Evolutionary conservation across 75 land plant species (phyloP), one percentile per base, ranked within the genome.

Genomic region (Cunninghamia lanceolata): DNA sequence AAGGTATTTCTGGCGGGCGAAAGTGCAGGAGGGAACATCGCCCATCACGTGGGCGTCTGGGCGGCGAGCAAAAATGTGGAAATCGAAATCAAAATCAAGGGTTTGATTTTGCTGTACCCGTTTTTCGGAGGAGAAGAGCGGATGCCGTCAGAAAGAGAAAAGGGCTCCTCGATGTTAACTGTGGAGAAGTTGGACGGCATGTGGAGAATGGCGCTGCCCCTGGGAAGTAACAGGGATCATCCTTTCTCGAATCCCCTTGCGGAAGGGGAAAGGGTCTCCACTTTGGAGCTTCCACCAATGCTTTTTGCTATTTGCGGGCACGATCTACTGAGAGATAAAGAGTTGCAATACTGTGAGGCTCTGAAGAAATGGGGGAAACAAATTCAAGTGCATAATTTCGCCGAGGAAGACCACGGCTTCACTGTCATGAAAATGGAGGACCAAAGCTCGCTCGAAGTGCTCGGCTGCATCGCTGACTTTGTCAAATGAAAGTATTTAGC

Each of bases 1-100:
- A 68, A 75, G 13, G 75, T 83, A 42, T 87, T 90, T 79, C 76
- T 90, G 35, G 52, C 76, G 66, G 91, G 91, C 5, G 91, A 88
- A 15, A 90, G 91, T 36, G 87, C 89, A 43, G 91, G 91, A n/a
- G 91, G 86, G 21, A 90, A 90, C 86, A 90, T 90, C 32, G 91
- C 86, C 0, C 90, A 90, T 56, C 87, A 88, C 46, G 88, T 53
- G 54, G 54, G 54, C 54, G 14, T 50, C 14, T 50, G 52, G 54
- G 54, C 54, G 86, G 32, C 38, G 34, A 34, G 32, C 32, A 16
- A 75, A 87, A 84, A n/a, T 40, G 83, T 40, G 2, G 11, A 13
- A 50, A 53, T 53, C 16, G 16, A 53, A 14, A 53, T 53, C 1
- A 13, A 53, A 14, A 1, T 53, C 16, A 15, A 53, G 54, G 54